phyloP scores from a whole-genome alignment of 805 yeast species.

The Sugiyamaella floridensis region DNA sequence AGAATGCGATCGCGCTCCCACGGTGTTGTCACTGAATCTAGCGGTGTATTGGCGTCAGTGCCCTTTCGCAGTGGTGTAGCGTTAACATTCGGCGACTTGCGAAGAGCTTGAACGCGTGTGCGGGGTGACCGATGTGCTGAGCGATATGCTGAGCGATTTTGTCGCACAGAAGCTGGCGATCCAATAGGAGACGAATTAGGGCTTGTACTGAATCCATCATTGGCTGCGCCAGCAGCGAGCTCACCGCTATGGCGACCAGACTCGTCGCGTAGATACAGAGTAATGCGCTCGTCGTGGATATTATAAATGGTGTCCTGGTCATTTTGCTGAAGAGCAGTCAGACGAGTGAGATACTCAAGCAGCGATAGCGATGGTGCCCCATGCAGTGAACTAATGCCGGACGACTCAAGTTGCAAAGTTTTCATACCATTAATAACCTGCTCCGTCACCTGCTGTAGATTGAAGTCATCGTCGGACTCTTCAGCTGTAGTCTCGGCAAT shows the following conservation, averaged over 20 bases:
- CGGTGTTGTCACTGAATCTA: background rate
- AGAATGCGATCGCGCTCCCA: conserved; percentile 3
- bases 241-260: conserved; percentile 10
- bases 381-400: conserved; percentile 1
- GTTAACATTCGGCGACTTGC: background rate
- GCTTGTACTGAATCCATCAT: conserved; percentile 2
- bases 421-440: background rate
- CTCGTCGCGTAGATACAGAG: conserved; percentile 57
- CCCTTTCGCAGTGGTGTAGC: background rate
- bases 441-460: background rate
- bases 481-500: background rate
- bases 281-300: conserved; percentile 59
- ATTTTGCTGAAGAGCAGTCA: conserved; percentile 51
- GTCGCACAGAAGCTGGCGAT: conserved; percentile 2
- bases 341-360: conserved; percentile 56
- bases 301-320: conserved; percentile 49
- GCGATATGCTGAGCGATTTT: conserved; percentile 7
- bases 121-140: conserved; percentile 4
- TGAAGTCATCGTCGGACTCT: background rate
- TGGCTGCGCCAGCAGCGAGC: background rate
- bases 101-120: background rate
- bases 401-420: conserved; percentile 1
- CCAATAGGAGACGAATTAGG: conserved; percentile 1
- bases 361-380: conserved; percentile 42
- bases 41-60: background rate